Base-by-base conservation (phyloP, 2,329 filamentous ascomycete species). In the Paracoccidioides lutzii region DNA sequence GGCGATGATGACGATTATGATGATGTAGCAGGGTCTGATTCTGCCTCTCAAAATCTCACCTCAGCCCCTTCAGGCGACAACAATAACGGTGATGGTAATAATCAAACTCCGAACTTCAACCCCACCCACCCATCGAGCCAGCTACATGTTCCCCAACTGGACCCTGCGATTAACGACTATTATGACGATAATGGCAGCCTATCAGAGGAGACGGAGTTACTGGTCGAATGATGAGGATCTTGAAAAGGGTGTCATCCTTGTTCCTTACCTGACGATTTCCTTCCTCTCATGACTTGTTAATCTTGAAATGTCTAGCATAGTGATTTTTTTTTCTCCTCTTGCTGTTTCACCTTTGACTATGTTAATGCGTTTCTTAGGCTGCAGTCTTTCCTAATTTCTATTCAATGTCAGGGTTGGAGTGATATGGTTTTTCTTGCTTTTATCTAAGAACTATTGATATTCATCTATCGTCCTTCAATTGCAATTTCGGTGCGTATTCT, bases 331-430 rank as follows among this genome's bases (percentile, higher is more conserved):
- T 41, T 48, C 6, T 35, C 28, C 48, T 14, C n/a, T 15, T 14
- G 52, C 49, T 68, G 57, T 66, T 63, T 63, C 63, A 67, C 22
- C 22, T 22, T 22, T 22, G 22, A 22, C 4, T 64, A 69, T 59
- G 54, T 53, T 64, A 57, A 28, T 63, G 28, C 30, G 5, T 33
- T 46, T 5, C 30, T 46, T 3, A 37, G 10, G 35, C 35, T 30
- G 12, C 1, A n/a, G 4, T n/a, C 15, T 46, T 33, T 33, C 12
- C 42, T 44, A 22, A 7, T 44, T 33, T 33, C 8, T 14, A 9
- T 46, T 8, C n/a, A 33, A 32, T n/a, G 33, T n/a, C 33, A 22
- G 22, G 22, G 22, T 22, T 22, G 22, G 22, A 22, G 2, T 22
- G 22, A 22, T 22, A 22, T 22, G 22, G 2, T 22, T 22, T 22